Evolutionary conservation across 768 basidiomycete genomes (phyloP), one percentile per base, ranked within the genome.

Genomic region (Crassisporium funariophilum): DNA sequence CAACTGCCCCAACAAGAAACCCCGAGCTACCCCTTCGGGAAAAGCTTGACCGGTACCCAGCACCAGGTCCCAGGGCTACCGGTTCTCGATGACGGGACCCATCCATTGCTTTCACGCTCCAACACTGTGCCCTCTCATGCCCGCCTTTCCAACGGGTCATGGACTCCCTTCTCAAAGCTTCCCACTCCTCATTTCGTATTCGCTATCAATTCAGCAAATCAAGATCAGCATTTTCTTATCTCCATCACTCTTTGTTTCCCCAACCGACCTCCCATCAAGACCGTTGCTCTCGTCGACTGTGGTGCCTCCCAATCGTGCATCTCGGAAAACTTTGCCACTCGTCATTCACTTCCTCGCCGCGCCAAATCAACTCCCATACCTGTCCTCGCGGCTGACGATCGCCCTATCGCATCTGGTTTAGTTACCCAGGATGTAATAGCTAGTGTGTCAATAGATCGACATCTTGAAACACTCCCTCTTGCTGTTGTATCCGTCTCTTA

Each of bases 331-430:
- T 73, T 71, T 46, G 58, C 65, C 9, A 42, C 56, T 27, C 48
- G 63, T 7, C 64, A 74, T 41, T 60, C 59, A n/a, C 53, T 72
- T 31, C 58, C 67, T 12, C 60, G 60, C n/a, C 48, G 56, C 48
- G 35, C 48, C 2, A 67, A 67, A 56, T 46, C 60, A 25, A 44
- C 50, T n/a, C 67, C 69, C 11, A 46, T 67, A 41, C 67, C 71
- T 22, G 65, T 73, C 24, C 58, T 64, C 22, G 62, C 67, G 1
- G 62, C 73, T 22, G 69, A 74, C 45, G 55, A 72, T 48, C 56
- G 63, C 35, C 72, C 69, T 11, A 66, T 73, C 23, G 59, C 66
- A 16, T 71, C 67, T 38, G 74, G 74, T 4, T 54, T 71, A 10
- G 60, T 74, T 35, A 71, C 70, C 36, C 66, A 72, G 22, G 65